Conservation (phyloP, 768 basidiomycete species). For the Holtermannia corniformis region DNA sequence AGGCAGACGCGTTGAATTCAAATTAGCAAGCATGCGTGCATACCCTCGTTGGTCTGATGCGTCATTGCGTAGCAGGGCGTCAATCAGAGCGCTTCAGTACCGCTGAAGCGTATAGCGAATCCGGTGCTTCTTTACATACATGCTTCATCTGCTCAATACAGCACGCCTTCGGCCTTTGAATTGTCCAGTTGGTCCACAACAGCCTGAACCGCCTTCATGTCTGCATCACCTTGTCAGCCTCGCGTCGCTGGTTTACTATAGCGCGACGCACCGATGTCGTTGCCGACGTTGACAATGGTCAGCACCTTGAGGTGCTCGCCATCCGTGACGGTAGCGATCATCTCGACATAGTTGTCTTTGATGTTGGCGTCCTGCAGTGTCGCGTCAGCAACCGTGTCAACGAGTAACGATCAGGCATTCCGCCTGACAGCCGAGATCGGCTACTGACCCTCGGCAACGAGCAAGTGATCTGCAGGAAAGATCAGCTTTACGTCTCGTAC, state of each 20-base stretch:
- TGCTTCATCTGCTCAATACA: not conserved
- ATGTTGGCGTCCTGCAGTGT: constrained; percentile 45
- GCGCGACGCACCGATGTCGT: constrained; percentile 51
- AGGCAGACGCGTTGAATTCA: too few species aligned
- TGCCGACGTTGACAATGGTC: constrained; percentile 50
- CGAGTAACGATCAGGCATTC: not conserved
- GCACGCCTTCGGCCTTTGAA: constrained; percentile 29
- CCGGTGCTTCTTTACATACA: too few species aligned
- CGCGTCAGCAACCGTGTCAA: constrained; percentile 1
- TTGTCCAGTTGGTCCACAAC: constrained; percentile 30
- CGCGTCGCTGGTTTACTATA: not conserved
- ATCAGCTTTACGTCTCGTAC: not conserved
- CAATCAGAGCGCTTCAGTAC: too few species aligned
- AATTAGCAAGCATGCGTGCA: too few species aligned
- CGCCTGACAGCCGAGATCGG: not conserved
- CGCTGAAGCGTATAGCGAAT: too few species aligned
- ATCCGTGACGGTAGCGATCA: constrained; percentile 56
- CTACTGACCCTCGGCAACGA: not conserved
- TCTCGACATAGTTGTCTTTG: constrained; percentile 54
- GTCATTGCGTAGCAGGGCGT: too few species aligned
- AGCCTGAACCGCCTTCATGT: constrained; percentile 33
- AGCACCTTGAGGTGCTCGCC: constrained; percentile 54
- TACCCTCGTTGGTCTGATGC: too few species aligned
- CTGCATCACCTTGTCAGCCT: constrained; percentile 7
- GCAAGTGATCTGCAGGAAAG: not conserved